phyloP scores from a whole-genome alignment of 2,329 filamentous ascomycete genomes.

The Fusarium musae region DNA sequence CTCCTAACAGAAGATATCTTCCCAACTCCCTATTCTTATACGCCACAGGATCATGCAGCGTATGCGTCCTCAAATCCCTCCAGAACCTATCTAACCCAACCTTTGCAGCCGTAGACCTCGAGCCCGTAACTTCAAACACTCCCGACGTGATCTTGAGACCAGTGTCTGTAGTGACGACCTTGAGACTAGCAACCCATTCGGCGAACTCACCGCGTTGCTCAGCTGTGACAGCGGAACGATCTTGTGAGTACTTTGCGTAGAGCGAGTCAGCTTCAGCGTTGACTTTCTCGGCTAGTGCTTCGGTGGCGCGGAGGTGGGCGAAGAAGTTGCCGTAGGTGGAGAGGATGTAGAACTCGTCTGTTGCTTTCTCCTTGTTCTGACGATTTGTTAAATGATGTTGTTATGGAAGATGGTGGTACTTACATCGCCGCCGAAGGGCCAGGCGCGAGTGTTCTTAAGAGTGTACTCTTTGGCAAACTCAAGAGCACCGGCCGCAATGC shows the following conservation, averaged over 20 bases:
- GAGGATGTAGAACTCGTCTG: conserved; percentile 74
- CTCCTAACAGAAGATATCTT: conserved; percentile 64
- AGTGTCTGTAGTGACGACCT: conserved; percentile 60
- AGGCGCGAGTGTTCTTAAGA: conserved; percentile 65
- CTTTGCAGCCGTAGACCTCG: conserved; percentile 66
- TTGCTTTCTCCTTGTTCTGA: conserved; percentile 64
- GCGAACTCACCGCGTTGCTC: conserved; percentile 68
- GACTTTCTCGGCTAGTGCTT: conserved; percentile 67
- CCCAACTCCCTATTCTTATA: conserved; percentile 74
- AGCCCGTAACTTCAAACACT: conserved; percentile 62
- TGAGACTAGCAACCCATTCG: conserved; percentile 60
- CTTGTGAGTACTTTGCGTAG: conserved; percentile 53
- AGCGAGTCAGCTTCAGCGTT: conserved; percentile 60
- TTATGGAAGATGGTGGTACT: conserved; percentile 14
- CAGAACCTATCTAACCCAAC: conserved; percentile 73
- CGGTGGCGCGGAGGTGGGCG: conserved; percentile 69
- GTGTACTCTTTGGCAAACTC: conserved; percentile 66
- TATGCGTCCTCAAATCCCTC: conserved; percentile 74
- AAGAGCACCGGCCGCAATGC: conserved; percentile 1
- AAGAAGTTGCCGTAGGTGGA: conserved; percentile 73
- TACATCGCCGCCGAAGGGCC: conserved; percentile 71
- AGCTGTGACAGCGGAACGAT: conserved; percentile 58
- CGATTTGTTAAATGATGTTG: fast-evolving
- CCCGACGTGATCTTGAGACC: conserved; percentile 63
- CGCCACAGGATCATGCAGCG: conserved; percentile 73